Evolutionary conservation across 257 asterid species (phyloP).

Genomic region (Hygrophila difformis): DNA sequence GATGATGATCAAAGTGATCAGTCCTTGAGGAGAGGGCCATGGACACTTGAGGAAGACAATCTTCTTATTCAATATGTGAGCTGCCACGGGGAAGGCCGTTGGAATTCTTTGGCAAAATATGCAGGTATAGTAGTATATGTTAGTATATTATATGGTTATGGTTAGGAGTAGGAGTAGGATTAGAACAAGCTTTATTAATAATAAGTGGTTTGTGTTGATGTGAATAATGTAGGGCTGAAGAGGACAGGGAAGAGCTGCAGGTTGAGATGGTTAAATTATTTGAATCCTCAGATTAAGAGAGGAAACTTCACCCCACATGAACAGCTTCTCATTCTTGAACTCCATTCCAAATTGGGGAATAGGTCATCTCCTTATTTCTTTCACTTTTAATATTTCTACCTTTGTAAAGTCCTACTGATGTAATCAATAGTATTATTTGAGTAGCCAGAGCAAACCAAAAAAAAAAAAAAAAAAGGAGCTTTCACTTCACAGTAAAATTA

Average conservation of each 20-base stretch:
- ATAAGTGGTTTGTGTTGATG: no score
- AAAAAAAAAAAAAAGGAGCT: background rate
- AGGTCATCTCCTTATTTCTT: no score
- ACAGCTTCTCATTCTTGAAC: constrained; percentile 5
- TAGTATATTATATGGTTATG: no score
- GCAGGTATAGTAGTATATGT: no score
- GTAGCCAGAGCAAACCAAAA: background rate
- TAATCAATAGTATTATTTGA: no score
- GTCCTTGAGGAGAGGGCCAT: constrained; percentile 87
- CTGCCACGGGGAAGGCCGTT: constrained; percentile 71
- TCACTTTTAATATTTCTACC: no score
- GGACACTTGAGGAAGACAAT: constrained; percentile 86
- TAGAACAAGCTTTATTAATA: no score
- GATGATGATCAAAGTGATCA: constrained; percentile 31
- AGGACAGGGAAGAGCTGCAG: constrained; percentile 69
- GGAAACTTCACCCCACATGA: constrained; percentile 10
- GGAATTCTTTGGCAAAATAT: constrained; percentile 63
- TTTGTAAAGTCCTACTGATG: no score
- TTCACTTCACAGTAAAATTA: no score
- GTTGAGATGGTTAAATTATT: constrained; percentile 58
- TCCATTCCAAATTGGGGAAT: constrained; percentile 4
- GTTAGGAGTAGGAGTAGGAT: no score
- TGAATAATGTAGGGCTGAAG: constrained; percentile 31
- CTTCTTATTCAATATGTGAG: constrained; percentile 52
- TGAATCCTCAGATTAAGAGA: constrained; percentile 34